Percentiles rank a stretch among this genome's conserved stretches.
Conservation (phyloP, 2,329 filamentous ascomycete genomes). For the Aureobasidium namibiae region DNA sequence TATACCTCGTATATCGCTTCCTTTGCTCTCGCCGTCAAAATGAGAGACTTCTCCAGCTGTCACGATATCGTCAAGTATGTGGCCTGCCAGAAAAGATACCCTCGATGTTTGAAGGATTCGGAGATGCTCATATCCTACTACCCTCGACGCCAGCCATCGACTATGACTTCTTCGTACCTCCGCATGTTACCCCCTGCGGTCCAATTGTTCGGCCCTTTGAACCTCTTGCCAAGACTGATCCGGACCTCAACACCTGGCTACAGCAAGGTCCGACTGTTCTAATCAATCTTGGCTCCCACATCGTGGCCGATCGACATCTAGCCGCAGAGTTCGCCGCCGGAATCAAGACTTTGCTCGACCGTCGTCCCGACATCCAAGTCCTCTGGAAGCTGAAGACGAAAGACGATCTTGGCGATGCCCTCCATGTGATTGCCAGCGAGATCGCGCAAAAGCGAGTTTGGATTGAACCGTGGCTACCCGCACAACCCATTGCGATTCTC, state of each 20-base stretch:
- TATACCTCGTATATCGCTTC: background rate
- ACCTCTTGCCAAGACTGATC: background rate
- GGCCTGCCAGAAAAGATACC: background rate
- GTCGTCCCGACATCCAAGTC: constrained; percentile 1
- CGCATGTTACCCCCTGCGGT: background rate
- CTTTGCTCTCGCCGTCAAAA: background rate
- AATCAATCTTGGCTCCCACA: constrained; percentile 8
- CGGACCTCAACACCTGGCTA: background rate
- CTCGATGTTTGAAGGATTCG: background rate
- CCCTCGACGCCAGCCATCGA: background rate
- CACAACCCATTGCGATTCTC: constrained; percentile 4
- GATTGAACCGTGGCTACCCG: constrained; percentile 5
- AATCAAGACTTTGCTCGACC: constrained; percentile 1
- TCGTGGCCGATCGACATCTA: background rate
- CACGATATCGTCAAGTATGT: background rate
- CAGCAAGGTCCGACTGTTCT: constrained; percentile 2
- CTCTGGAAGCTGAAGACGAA: constrained; percentile 10
- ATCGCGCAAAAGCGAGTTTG: background rate
- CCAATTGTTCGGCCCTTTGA: background rate
- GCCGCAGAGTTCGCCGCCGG: background rate
- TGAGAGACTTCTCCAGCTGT: background rate
- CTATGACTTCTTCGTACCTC: background rate
- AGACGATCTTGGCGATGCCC: background rate
- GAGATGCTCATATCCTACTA: background rate
- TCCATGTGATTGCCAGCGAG: background rate